Evolutionary conservation across 306 rosid genomes (phyloP).

Genomic region (Albizia julibrissin): DNA sequence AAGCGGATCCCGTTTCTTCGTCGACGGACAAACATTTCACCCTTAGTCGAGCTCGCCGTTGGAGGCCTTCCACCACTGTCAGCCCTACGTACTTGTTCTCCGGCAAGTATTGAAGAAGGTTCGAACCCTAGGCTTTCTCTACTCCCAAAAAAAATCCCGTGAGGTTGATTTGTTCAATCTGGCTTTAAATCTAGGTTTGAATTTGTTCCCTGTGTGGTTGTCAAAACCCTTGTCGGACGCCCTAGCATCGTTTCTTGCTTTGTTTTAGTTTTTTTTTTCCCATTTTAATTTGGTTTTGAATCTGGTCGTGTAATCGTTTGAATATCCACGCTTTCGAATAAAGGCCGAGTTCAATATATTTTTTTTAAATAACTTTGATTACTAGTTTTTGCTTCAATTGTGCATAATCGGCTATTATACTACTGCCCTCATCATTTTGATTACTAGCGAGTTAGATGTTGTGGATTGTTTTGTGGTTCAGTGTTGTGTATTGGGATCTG

Average conservation of each 20-base stretch:
- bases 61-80: background rate
- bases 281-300: background rate
- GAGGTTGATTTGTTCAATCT: background rate
- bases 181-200: background rate
- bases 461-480: no score
- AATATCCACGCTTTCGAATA: background rate
- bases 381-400: no score
- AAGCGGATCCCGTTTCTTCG: background rate
- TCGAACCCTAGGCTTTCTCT: background rate
- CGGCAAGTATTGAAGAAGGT: background rate
- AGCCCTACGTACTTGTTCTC: background rate
- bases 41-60: background rate
- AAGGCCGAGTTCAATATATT: background rate
- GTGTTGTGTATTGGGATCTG: no score
- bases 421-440: no score
- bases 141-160: background rate
- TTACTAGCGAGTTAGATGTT: no score
- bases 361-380: no score
- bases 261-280: background rate
- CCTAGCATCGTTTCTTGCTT: background rate
- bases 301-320: background rate
- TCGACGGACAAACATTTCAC: background rate
- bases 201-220: background rate
- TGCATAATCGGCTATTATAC: no score
- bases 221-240: background rate